A percentile compares a stretch with the other conserved stretches of the same genome.
phyloP scores from a whole-genome alignment of 306 rosid genomes.

The Astragalus membranaceus region DNA sequence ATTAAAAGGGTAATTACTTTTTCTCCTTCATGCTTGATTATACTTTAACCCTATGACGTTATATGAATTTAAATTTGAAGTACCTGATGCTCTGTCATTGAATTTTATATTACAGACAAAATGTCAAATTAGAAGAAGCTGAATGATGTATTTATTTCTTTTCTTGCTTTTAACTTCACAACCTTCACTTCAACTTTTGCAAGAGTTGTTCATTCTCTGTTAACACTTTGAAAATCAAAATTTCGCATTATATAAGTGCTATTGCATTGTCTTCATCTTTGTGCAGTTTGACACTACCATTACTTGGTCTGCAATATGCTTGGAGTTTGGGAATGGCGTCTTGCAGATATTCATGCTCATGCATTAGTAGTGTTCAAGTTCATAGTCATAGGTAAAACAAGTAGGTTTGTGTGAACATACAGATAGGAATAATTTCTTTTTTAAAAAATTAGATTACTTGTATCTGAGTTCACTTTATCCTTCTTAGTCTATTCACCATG shows the following conservation, averaged over 20 bases:
- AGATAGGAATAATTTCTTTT: not conserved
- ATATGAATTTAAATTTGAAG: not conserved
- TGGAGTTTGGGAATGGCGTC: conserved; percentile 43
- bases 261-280: conserved; percentile 16
- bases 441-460: not conserved
- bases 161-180: not conserved
- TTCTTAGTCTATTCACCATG: not conserved
- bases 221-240: not conserved
- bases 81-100: not conserved
- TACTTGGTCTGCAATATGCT: conserved; percentile 40
- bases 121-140: not conserved
- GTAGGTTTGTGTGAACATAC: conserved; percentile 4
- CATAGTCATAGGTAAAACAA: conserved; percentile 41
- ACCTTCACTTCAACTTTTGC: not conserved
- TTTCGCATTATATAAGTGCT: not conserved
- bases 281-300: conserved; percentile 54
- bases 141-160: not conserved
- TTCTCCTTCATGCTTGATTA: not conserved
- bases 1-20: conserved; percentile 16
- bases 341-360: conserved; percentile 44
- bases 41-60: not conserved
- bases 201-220: not conserved
- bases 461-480: not conserved
- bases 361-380: conserved; percentile 33
- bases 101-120: not conserved